Percentiles rank a stretch among this genome's conserved stretches.
Evolutionary conservation across 2,329 filamentous ascomycete species (phyloP).

Genomic region (Pestalotiopsis sp.): DNA sequence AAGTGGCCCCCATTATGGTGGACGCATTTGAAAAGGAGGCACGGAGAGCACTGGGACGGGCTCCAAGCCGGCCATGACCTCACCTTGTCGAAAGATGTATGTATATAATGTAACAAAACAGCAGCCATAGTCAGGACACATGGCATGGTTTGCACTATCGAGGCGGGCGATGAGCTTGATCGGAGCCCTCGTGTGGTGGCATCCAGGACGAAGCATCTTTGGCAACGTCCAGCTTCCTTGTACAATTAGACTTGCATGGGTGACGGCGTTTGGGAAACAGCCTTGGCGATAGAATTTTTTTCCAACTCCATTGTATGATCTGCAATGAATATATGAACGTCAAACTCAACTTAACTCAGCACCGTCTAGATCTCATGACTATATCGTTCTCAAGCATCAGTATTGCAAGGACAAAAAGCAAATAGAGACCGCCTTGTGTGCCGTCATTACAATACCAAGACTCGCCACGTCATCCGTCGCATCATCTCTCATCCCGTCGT

Average conservation of each 20-base stretch:
- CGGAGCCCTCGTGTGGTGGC: background rate
- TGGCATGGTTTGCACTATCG: background rate
- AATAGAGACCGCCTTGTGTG: background rate
- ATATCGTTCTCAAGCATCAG: background rate
- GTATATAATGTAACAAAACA: background rate
- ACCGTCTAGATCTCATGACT: background rate
- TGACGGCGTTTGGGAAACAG: background rate
- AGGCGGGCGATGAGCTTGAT: background rate
- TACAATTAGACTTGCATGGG: background rate
- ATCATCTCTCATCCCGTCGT: background rate
- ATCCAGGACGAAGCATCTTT: background rate
- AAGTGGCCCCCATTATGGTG: slow-evolving; percentile 86
- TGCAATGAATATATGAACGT: background rate
- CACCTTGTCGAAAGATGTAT: background rate
- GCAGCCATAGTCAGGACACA: background rate
- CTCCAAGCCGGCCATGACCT: background rate
- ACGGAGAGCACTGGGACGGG: slow-evolving; percentile 50
- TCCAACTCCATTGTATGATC: background rate
- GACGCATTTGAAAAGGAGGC: slow-evolving; percentile 89
- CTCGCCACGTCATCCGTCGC: background rate
- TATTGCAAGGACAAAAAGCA: background rate
- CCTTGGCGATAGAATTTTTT: background rate
- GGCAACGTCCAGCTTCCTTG: background rate
- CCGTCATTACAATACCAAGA: background rate
- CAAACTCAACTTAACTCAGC: background rate